These are phyloP conservation scores for Plasmodium falciparum DNA, from an alignment of 169 alveolate genomes.

Conservation along the genomic window DNA sequence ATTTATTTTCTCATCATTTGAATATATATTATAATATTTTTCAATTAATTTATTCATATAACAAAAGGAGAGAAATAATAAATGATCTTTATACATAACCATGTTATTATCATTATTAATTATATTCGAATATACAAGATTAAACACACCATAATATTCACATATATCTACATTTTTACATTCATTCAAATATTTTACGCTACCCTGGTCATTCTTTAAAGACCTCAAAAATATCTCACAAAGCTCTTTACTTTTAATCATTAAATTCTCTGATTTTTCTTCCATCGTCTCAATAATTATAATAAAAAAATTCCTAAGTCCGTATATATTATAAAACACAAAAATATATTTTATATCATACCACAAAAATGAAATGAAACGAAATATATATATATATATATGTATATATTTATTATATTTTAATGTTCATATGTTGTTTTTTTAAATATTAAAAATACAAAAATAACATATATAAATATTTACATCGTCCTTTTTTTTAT, in stretches of 20 bases:
- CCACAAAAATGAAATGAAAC: too few species aligned
- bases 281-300: too few species aligned
- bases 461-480: too few species aligned
- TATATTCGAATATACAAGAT: constrained; percentile 27
- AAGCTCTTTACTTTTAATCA: constrained; percentile 41
- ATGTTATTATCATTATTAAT: constrained; percentile 13
- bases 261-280: not conserved
- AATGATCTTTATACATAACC: constrained; percentile 16
- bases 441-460: too few species aligned
- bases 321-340: too few species aligned
- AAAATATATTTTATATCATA: too few species aligned
- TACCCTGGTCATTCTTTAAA: constrained; percentile 20
- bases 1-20: constrained; percentile 27
- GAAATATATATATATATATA: too few species aligned
- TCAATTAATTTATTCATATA: constrained; percentile 50
- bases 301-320: too few species aligned
- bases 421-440: too few species aligned
- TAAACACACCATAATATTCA: constrained; percentile 41
- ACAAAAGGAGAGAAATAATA: constrained; percentile 41
- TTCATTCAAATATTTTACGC: constrained; percentile 61
- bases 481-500: too few species aligned
- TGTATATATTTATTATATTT: too few species aligned
- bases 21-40: constrained; percentile 22
- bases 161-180: constrained; percentile 36
- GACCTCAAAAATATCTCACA: constrained; percentile 33